Evolutionary conservation across 2,329 filamentous ascomycete species (phyloP).

Genomic region (Magnaporthiopsis incrustans): DNA sequence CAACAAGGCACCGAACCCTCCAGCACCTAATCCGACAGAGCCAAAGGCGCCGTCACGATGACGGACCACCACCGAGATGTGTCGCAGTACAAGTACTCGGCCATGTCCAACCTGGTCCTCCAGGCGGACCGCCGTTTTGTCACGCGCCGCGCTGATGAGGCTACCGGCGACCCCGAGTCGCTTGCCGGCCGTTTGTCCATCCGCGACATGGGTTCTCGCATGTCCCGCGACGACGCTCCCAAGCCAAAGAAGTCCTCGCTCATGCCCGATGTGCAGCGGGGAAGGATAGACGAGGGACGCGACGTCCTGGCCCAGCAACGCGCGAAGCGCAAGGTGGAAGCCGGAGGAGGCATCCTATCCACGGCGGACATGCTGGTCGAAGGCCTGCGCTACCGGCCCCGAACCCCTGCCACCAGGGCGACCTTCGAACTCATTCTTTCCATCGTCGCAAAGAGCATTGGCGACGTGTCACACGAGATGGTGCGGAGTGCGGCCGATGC

Average conservation of each 20-base stretch:
- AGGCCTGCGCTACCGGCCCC: conserved; percentile 83
- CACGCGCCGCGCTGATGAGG: conserved; percentile 84
- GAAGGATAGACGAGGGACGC: conserved; percentile 68
- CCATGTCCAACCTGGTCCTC: conserved; percentile 99
- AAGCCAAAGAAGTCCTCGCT: conserved; percentile 65
- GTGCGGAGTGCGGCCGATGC: conserved; percentile 92
- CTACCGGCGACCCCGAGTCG: conserved; percentile 94
- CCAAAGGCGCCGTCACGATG: conserved; percentile 43
- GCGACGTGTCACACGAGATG: conserved; percentile 86
- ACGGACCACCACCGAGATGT: conserved; percentile 71
- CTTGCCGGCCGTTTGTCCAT: conserved; percentile 90
- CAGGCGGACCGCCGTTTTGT: conserved; percentile 98
- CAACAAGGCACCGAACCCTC: conserved; percentile 2
- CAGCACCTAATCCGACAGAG: background rate
- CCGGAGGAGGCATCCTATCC: conserved; percentile 69
- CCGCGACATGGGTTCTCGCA: conserved; percentile 84
- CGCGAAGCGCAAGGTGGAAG: conserved; percentile 76
- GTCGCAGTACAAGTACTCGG: conserved; percentile 97
- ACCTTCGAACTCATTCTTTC: conserved; percentile 94
- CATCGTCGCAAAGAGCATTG: conserved; percentile 78
- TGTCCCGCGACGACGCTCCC: conserved; percentile 70
- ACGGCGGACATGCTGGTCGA: conserved; percentile 82
- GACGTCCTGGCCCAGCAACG: conserved; percentile 62
- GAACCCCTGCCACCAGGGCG: conserved; percentile 82
- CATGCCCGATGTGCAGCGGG: conserved; percentile 64